Evolutionary conservation across 768 basidiomycete genomes (phyloP).

Genomic region (Pholiota conissans): DNA sequence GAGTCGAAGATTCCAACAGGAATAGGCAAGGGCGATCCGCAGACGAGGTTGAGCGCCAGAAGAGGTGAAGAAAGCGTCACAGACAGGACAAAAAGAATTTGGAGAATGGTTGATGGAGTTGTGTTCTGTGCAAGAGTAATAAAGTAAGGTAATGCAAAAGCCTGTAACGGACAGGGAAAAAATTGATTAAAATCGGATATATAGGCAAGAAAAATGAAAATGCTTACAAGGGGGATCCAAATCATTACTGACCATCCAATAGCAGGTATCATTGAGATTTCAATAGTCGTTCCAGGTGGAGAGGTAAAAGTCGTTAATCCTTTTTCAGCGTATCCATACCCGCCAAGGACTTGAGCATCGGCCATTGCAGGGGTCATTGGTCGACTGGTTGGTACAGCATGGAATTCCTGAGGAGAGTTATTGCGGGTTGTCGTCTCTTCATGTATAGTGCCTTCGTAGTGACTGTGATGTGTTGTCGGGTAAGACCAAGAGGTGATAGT

Average conservation of each 20-base stretch:
- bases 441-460: conserved; percentile 26
- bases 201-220: background rate
- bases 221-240: conserved; percentile 69
- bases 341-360: conserved; percentile 63
- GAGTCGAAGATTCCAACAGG: conserved; percentile 65
- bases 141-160: conserved; percentile 64
- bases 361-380: conserved; percentile 55
- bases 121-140: conserved; percentile 39
- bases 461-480: conserved; percentile 40
- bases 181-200: background rate
- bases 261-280: conserved; percentile 55
- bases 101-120: conserved; percentile 35
- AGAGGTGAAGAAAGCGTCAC: conserved; percentile 70
- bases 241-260: conserved; percentile 66
- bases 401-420: conserved; percentile 41
- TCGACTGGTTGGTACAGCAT: conserved; percentile 41
- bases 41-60: conserved; percentile 58
- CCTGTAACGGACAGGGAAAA: conserved; percentile 36
- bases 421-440: conserved; percentile 24
- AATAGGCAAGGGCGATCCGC: conserved; percentile 64
- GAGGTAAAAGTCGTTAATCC: conserved; percentile 46
- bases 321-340: conserved; percentile 70
- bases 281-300: conserved; percentile 45
- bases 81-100: conserved; percentile 59
- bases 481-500: conserved; percentile 71